Base-by-base conservation (phyloP, 2,329 filamentous ascomycete species). In the Polytolypa hystricis region DNA sequence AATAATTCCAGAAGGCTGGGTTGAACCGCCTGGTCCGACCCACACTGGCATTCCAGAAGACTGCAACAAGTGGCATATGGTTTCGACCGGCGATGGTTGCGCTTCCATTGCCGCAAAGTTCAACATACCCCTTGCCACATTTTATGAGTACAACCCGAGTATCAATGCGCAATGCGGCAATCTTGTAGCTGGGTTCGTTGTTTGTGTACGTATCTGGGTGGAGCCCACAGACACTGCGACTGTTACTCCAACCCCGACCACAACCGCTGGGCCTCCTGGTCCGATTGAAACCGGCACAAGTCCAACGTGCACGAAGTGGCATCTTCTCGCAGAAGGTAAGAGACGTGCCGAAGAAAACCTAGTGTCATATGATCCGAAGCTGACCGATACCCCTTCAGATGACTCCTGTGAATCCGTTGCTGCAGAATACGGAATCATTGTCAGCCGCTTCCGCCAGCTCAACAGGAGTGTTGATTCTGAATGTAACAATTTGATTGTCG, bases 111-210 rank as follows among this genome's bases (percentile, higher is more conserved):
- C 23, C 9, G 37, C 36, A 10, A 39, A 39, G 23, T 31, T 23
- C 15, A 11, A 29, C n/a, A 35, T 42, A 12, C 20, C 40, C 5
- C 25, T 42, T 4, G 29, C 17, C 7, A 14, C 25, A 11, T 47
- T 47, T 23, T 28, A 42, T 11, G 19, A 16, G 5, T 44, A 33
- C 35, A 44, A 44, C 33, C 17, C 36, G 2, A 8, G 21, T 9
- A 39, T 42, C 23, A 33, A 33, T 19, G 30, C 27, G 10, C 21
- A 30, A 19, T 44, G 42, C 26, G 25, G 26, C 2, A 25, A 20
- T 16, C 36, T 44, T 4, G 42, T 35, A 39, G 31, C 43, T 10
- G 41, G 35, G n/a, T 45, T 41, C 20, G 41, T 39, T 36, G 36
- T 46, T 18, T 46, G 38, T 34, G 30, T 42, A 8, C n/a, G n/a